phyloP scores from a whole-genome alignment of 176 grass and related monocot genomes.

The Zoysia japonica region DNA sequence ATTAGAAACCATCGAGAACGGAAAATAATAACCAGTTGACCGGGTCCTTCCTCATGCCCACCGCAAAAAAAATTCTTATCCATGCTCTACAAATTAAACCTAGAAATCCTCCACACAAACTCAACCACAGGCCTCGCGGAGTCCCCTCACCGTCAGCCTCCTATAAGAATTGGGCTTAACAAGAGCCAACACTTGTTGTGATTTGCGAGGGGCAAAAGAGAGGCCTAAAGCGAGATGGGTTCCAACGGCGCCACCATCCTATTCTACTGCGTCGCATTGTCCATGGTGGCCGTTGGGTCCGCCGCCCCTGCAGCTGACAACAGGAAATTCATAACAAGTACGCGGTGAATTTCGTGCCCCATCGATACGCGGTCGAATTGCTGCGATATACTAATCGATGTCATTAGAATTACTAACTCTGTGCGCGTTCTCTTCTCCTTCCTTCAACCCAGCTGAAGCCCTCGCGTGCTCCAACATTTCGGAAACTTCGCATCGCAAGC shows the following conservation, averaged over 20 bases:
- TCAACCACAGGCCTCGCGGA: not conserved
- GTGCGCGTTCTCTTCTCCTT: too few species aligned
- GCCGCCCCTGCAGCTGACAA: not conserved
- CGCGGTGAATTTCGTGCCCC: not conserved
- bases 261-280: conserved; percentile 7
- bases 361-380: not conserved
- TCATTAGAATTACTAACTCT: not conserved
- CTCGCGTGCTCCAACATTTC: not conserved
- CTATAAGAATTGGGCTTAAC: not conserved
- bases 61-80: not conserved
- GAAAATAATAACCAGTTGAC: not conserved
- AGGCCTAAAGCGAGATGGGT: conserved; percentile 22
- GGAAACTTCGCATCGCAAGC: not conserved
- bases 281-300: not conserved
- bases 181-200: too few species aligned
- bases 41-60: not conserved
- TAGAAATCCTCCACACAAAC: not conserved
- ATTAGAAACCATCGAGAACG: not conserved
- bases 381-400: not conserved
- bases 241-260: not conserved
- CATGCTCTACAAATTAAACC: not conserved
- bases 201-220: not conserved
- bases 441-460: not conserved
- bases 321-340: conserved; percentile 10
- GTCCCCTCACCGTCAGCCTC: not conserved